Base-by-base conservation (phyloP, 2,329 filamentous ascomycete genomes). In the Pseudopyricularia javanii region DNA sequence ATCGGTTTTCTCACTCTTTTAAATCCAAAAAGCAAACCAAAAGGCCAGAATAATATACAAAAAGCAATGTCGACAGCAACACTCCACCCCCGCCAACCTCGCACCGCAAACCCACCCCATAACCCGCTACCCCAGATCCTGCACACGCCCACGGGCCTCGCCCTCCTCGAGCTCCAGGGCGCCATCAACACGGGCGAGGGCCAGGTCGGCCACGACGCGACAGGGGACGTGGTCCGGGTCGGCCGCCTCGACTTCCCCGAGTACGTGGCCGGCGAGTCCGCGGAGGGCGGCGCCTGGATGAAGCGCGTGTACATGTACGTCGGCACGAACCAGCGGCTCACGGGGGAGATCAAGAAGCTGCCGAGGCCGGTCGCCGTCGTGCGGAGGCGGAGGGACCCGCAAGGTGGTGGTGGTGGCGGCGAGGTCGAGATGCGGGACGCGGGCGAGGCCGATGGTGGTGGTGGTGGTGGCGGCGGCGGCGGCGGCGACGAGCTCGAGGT, bases 81-180 rank as follows among this genome's bases (percentile, higher is more conserved):
- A 32, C 66, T 80, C 15, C 66, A 77, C 55, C 72, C 70, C 8
- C 53, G 32, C 49, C 49, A 12, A 17, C 26, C 30, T 32, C 22
- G 20, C 17, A 22, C 52, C 30, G 14, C 60, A 1, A 60, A 61
- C 22, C 53, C 57, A n/a, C 52, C 61, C 2, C 40, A 54, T 30
- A 76, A 68, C 54, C 83, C 87, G 4, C 79, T 97, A 4, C 93
- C 93, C 1, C 67, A 78, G n/a, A 75, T 95, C 56, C 79, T 97
- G 15, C 87, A 91, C 60, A 96, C 91, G 1, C 93, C 93, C 0
- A 83, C 86, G 0, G 93, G 93, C 50, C 79, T 96, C 40, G 91
- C 91, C 17, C 75, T 98, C 47, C 74, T 98, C 54, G 93, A 97
- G 70, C 80, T 98, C 14, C 93, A 98, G 73, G 93, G 91, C 56